A percentile compares a stretch with the other conserved stretches of the same genome.
phyloP scores from a whole-genome alignment of 108 stramenopile genomes.

The Parmales sp. region DNA sequence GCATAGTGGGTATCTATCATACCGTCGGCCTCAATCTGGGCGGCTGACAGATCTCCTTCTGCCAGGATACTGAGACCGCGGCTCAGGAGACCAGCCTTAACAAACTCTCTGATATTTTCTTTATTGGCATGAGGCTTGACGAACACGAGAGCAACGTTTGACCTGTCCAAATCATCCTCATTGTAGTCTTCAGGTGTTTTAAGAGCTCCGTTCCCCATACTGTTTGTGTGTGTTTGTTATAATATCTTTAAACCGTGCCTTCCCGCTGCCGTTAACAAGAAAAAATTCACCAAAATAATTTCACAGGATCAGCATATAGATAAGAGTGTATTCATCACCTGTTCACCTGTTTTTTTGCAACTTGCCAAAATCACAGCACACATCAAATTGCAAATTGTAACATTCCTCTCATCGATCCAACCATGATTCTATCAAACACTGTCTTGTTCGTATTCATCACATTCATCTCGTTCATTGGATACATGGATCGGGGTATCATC shows the following conservation, averaged over 20 bases:
- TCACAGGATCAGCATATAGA: no score
- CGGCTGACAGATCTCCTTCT: slow-evolving; percentile 19
- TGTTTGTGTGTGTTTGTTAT: no score
- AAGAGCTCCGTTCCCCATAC: slow-evolving; percentile 9
- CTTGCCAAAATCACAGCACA: no score
- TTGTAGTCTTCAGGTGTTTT: neutral
- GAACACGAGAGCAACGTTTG: slow-evolving; percentile 32
- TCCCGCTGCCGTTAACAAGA: no score
- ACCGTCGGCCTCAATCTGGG: slow-evolving; percentile 19
- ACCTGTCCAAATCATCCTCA: neutral
- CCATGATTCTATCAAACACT: neutral
- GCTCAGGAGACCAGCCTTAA: slow-evolving; percentile 10
- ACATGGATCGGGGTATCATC: neutral
- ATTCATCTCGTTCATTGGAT: neutral
- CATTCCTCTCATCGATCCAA: no score
- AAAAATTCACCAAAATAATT: no score
- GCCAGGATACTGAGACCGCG: slow-evolving; percentile 15
- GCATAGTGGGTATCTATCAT: slow-evolving; percentile 40
- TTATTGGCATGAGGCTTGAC: slow-evolving; percentile 27
- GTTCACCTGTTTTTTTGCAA: no score
- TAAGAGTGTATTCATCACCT: no score
- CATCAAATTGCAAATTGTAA: no score
- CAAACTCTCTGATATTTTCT: slow-evolving; percentile 17
- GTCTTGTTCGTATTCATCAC: neutral
- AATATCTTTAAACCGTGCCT: no score